Percentiles rank a stretch among this genome's conserved stretches.
Evolutionary conservation across 331 rosid species (phyloP).

Genomic region (Acacia concinna): DNA sequence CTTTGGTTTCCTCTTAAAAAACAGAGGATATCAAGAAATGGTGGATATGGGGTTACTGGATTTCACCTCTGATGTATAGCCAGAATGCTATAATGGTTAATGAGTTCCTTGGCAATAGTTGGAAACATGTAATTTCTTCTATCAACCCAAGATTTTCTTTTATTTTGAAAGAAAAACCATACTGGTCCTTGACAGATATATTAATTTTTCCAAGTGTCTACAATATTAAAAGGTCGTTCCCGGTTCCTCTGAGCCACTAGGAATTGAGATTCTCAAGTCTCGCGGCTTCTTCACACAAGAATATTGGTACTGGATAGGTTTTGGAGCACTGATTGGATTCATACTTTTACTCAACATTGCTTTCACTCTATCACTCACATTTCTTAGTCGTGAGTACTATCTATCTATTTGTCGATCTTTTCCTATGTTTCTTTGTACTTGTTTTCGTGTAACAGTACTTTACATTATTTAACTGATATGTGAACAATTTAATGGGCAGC

Average conservation of each 20-base stretch:
- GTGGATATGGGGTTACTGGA: slow-evolving; percentile 63
- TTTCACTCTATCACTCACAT: slow-evolving; percentile 59
- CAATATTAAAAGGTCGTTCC: slow-evolving; percentile 41
- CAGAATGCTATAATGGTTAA: slow-evolving; percentile 46
- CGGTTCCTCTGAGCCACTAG: slow-evolving; percentile 48
- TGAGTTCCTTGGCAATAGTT: slow-evolving; percentile 46
- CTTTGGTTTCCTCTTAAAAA: background rate
- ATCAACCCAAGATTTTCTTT: background rate
- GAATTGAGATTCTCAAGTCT: slow-evolving; percentile 52
- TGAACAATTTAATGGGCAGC: slow-evolving; percentile 40
- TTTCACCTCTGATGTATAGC: slow-evolving; percentile 51
- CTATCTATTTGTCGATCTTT: background rate
- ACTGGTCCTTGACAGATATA: background rate
- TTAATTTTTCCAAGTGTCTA: background rate
- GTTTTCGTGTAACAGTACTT: background rate
- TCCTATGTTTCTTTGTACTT: background rate
- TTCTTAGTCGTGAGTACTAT: slow-evolving; percentile 54
- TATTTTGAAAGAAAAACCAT: background rate
- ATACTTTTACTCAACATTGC: slow-evolving; percentile 47
- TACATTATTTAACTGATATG: background rate
- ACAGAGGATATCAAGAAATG: slow-evolving; percentile 43
- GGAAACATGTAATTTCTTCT: slow-evolving; percentile 39
- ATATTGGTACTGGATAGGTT: slow-evolving; percentile 82
- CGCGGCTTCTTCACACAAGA: slow-evolving; percentile 59
- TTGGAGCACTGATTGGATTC: slow-evolving; percentile 62